Percentiles rank a stretch among this genome's conserved stretches.
Conservation (phyloP, 345 rosid genomes). For the Linum tenue region DNA sequence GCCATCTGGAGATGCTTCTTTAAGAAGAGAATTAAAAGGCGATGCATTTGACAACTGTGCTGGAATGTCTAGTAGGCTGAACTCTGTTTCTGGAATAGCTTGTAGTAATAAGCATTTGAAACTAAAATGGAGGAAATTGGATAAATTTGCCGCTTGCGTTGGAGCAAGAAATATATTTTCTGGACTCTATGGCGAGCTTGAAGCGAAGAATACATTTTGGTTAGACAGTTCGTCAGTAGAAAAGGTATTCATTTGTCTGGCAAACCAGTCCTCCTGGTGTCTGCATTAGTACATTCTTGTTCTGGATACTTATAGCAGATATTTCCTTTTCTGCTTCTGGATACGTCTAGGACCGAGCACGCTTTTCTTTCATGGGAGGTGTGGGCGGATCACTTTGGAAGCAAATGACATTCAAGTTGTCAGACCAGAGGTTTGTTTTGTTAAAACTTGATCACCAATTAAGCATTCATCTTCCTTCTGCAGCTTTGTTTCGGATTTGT, state of each 20-base stretch:
- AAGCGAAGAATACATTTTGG: conserved; percentile 79
- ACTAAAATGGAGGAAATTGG: conserved; percentile 75
- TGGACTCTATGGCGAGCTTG: conserved; percentile 42
- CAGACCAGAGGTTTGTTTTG: conserved; percentile 49
- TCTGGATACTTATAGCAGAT: neutral
- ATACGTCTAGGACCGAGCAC: conserved; percentile 61
- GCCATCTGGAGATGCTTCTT: conserved; percentile 23
- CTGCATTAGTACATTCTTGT: neutral
- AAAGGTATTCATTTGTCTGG: conserved; percentile 42
- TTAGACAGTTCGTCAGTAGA: conserved; percentile 90
- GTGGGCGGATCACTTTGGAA: conserved; percentile 96
- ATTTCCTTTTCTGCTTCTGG: conserved; percentile 6
- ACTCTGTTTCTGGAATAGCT: conserved; percentile 20
- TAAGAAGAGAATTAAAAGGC: conserved; percentile 16
- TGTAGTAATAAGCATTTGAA: conserved; percentile 34
- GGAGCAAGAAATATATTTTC: conserved; percentile 69
- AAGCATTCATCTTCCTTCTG: neutral
- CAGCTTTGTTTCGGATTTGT: neutral
- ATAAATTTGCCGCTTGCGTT: conserved; percentile 41
- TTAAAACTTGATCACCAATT: neutral
- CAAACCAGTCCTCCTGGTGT: neutral
- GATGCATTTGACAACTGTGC: conserved; percentile 23
- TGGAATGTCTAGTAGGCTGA: conserved; percentile 26
- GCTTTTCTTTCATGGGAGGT: conserved; percentile 91
- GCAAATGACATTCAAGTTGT: conserved; percentile 73